Evolutionary conservation across 2,329 filamentous ascomycete genomes (phyloP).

Genomic region (Periconia macrospinosa): DNA sequence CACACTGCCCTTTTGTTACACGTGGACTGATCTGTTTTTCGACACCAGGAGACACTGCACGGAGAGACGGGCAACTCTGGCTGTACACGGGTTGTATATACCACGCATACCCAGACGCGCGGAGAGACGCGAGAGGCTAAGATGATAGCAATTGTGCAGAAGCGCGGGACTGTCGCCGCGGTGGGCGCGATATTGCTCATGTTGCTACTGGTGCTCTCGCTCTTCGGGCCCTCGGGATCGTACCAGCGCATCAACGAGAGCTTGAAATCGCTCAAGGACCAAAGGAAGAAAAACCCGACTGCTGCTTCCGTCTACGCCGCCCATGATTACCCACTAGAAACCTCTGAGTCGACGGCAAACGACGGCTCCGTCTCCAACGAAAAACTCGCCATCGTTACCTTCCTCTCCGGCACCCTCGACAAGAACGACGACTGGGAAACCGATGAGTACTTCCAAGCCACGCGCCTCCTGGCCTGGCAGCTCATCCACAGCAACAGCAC

Average conservation of each 20-base stretch:
- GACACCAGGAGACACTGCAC: too few species aligned
- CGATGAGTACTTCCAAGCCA: slow-evolving; percentile 41
- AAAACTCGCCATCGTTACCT: slow-evolving; percentile 6
- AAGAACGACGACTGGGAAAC: slow-evolving; percentile 6
- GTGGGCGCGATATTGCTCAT: background rate
- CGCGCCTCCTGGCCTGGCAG: slow-evolving; percentile 45
- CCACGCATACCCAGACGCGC: background rate
- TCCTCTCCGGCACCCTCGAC: slow-evolving; percentile 3
- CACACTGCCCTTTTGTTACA: too few species aligned
- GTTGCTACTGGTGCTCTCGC: background rate
- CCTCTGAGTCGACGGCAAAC: too few species aligned
- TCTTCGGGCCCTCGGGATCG: background rate
- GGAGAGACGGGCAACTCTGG: too few species aligned
- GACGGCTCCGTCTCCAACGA: background rate
- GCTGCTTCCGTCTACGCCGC: too few species aligned
- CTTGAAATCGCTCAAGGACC: background rate
- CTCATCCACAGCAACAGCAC: slow-evolving; percentile 43
- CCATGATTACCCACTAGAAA: background rate
- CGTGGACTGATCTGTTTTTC: background rate
- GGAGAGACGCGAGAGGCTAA: background rate
- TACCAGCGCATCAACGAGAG: background rate
- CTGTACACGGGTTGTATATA: too few species aligned
- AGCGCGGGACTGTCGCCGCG: background rate
- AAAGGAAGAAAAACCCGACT: too few species aligned
- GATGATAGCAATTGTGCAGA: background rate